phyloP scores from a whole-genome alignment of 345 rosid genomes.

The Raphanus raphanistrum region DNA sequence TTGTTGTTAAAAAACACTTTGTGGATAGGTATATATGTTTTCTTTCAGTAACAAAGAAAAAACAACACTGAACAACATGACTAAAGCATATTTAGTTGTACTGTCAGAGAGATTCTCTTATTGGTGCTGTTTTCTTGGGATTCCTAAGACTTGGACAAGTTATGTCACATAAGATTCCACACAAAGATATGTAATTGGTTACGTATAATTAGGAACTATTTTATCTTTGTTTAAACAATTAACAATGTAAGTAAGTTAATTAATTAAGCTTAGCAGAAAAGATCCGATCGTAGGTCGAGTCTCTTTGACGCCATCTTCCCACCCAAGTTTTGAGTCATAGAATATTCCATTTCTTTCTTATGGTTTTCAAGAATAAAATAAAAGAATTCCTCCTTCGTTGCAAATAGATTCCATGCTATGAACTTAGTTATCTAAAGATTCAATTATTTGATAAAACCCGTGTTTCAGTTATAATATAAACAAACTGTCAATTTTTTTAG shows the following conservation, averaged over 20 bases:
- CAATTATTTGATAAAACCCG: background rate
- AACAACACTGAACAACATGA: constrained; percentile 10
- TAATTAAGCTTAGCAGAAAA: constrained; percentile 22
- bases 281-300: constrained; percentile 33
- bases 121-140: too few species aligned
- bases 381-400: constrained; percentile 19
- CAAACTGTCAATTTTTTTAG: background rate
- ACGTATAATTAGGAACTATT: background rate
- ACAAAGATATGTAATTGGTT: too few species aligned
- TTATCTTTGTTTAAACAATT: background rate
- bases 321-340: constrained; percentile 24
- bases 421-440: constrained; percentile 21
- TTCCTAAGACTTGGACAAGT: too few species aligned
- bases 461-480: background rate
- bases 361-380: background rate
- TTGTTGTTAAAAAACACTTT: too few species aligned
- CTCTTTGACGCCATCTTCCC: constrained; percentile 30
- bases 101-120: constrained; percentile 37
- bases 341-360: constrained; percentile 20
- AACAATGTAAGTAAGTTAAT: constrained; percentile 11
- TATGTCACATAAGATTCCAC: too few species aligned
- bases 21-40: background rate
- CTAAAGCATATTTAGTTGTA: constrained; percentile 11
- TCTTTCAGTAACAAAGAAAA: background rate
- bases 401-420: constrained; percentile 30